phyloP scores from a whole-genome alignment of 768 basidiomycete genomes.

The Leccinum truebloodii region DNA sequence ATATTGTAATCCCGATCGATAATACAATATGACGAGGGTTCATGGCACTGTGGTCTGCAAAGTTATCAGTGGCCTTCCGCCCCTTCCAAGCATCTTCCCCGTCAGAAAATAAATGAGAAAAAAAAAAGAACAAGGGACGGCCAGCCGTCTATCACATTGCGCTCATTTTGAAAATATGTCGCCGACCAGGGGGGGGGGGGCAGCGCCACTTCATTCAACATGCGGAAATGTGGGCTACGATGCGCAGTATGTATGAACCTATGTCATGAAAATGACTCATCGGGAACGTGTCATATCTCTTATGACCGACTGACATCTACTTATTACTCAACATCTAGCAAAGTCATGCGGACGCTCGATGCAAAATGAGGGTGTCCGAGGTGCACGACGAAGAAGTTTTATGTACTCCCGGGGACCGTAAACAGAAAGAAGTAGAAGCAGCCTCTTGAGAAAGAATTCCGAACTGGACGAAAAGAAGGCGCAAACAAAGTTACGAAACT shows the following conservation, averaged over 20 bases:
- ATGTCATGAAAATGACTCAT: neutral
- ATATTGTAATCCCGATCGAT: no score
- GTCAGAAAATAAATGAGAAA: neutral
- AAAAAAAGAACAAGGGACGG: neutral
- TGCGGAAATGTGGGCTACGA: neutral
- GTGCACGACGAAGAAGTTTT: neutral
- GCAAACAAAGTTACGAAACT: conserved; percentile 3
- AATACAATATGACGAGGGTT: neutral
- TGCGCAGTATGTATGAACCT: neutral
- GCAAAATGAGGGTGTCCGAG: conserved; percentile 6
- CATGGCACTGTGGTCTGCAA: neutral
- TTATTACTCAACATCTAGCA: neutral
- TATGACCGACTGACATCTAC: neutral
- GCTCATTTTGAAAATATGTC: neutral
- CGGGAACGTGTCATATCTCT: neutral
- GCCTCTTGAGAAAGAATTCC: neutral
- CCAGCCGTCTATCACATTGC: neutral
- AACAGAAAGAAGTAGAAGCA: neutral
- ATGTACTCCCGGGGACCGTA: neutral
- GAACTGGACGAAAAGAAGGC: neutral
- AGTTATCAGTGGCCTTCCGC: neutral
- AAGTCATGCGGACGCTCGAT: neutral
- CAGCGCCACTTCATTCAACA: neutral
- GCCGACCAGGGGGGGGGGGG: neutral
- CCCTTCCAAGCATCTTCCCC: no score